Evolutionary conservation across 441 rosid species (phyloP).

Genomic region (Syzygium syzygioides): DNA sequence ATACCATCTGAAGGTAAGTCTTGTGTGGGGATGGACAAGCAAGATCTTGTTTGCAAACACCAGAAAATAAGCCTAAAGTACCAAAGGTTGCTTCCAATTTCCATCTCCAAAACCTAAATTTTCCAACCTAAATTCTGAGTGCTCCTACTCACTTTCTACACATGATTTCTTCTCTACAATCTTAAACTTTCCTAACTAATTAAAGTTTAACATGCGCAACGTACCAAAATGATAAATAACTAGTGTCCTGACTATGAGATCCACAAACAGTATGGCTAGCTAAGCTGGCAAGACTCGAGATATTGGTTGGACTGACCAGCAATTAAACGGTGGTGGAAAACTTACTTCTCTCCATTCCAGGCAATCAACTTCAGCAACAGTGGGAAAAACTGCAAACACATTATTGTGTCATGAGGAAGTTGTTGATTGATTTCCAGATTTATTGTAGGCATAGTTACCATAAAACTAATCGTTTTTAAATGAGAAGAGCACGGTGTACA

Average conservation of each 20-base stretch:
- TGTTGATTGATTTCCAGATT: neutral
- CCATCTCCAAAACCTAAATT: neutral
- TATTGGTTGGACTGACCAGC: neutral
- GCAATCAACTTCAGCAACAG: slow-evolving; percentile 91
- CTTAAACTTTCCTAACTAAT: neutral
- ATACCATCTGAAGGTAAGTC: neutral
- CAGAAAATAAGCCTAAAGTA: neutral
- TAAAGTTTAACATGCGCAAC: neutral
- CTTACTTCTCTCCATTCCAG: slow-evolving; percentile 95
- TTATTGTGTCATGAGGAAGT: neutral
- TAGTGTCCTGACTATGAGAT: neutral
- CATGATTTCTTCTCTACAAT: neutral
- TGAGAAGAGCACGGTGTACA: neutral
- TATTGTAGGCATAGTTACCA: neutral
- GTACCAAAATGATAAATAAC: neutral
- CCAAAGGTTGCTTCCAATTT: neutral
- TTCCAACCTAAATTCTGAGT: neutral
- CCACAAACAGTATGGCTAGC: neutral
- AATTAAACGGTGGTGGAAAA: neutral
- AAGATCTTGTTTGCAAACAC: neutral
- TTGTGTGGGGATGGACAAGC: neutral
- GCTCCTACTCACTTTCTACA: neutral
- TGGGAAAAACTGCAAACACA: slow-evolving; percentile 79
- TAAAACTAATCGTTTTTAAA: neutral
- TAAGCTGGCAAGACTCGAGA: neutral